Base-by-base conservation (phyloP, 208 protist species). In the Trypanosoma avium region DNA sequence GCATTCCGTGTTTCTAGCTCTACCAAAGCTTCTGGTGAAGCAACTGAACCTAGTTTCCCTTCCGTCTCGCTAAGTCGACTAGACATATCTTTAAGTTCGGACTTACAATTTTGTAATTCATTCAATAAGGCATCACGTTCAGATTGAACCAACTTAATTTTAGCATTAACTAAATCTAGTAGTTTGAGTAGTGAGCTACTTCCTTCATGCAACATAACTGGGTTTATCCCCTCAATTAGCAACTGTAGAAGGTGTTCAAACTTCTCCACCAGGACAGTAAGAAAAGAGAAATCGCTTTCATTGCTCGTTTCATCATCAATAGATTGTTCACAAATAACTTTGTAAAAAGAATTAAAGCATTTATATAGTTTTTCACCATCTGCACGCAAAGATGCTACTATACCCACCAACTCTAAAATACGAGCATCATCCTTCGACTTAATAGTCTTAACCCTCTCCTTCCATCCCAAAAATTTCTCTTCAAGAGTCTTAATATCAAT, bases 401-500 rank as follows among this genome's bases (percentile, higher is more conserved):
- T 13, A 15, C 38, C 45, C 24, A 79, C 70, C 15, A 89, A 58
- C 47, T 61, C 52, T 17, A 60, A 56, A 43, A 93, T 87, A n/a
- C 57, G 52, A 9, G 47, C 36, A 13, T 79, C 67, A 57, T 93
- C 86, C 0, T 56, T 40, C 0, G 74, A 29, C 43, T 93, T 93
- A 0, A 69, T 66, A 0, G 64, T 58, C 32, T 81, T 75, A 29
- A 88, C 80, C 64, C 86, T 93, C 38, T 90, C 81, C 70, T 86
- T 90, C 84, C 86, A 93, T 38, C 43, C 45, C 4, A 57, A 50
- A n/a, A 85, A 66, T 32, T 80, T 90, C 45, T 75, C 78, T 33
- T 80, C 53, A 26, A 88, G 53, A 13, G 35, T 17, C 0, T 48
- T 22, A 4, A 62, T 42, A 45, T 70, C 74, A 26, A 73, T 79